phyloP scores from a whole-genome alignment of 352 stramenopile genomes.

The Thraustochytrium striatum region DNA sequence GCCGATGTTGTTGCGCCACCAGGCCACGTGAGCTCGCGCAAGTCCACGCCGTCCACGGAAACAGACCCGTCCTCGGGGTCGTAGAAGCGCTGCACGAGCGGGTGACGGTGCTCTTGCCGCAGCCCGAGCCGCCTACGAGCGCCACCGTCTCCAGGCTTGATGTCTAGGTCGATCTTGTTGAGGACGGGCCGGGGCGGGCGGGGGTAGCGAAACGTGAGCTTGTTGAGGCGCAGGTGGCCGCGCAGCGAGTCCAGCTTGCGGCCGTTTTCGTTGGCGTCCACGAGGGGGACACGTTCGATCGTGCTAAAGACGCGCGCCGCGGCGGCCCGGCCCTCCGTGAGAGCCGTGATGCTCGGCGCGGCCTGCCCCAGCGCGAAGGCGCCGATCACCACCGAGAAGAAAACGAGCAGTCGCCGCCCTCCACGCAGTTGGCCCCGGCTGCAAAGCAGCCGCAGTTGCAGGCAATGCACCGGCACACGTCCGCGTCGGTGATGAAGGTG shows the following conservation, averaged over 20 bases:
- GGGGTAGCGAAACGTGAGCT: constrained; percentile 82
- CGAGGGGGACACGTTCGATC: constrained; percentile 49
- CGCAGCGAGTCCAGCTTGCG: not conserved
- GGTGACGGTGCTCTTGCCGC: constrained; percentile 56
- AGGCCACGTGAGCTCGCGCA: constrained; percentile 50
- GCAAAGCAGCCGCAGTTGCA: constrained; percentile 41
- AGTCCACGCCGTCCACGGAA: constrained; percentile 51
- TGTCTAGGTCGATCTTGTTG: constrained; percentile 65
- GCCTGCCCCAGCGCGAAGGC: constrained; percentile 49
- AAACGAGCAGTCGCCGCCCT: constrained; percentile 52
- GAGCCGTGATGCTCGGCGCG: constrained; percentile 16
- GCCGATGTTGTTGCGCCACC: constrained; percentile 53
- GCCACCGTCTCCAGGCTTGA: constrained; percentile 61
- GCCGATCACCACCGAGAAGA: constrained; percentile 52
- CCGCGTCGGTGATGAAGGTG: constrained; percentile 8
- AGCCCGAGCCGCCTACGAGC: constrained; percentile 68
- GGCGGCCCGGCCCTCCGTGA: constrained; percentile 45
- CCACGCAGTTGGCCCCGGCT: constrained; percentile 28
- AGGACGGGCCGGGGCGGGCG: constrained; percentile 69
- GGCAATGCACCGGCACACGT: constrained; percentile 29
- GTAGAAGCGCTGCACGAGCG: constrained; percentile 57
- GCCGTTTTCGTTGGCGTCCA: constrained; percentile 23
- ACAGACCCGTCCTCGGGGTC: constrained; percentile 49
- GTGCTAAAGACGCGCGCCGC: constrained; percentile 47
- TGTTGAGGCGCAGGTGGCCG: constrained; percentile 59